These are phyloP conservation scores for Tuber microsphaerosporum DNA, from an alignment of 495 filamentous ascomycete genomes.

Conservation along the genomic window DNA sequence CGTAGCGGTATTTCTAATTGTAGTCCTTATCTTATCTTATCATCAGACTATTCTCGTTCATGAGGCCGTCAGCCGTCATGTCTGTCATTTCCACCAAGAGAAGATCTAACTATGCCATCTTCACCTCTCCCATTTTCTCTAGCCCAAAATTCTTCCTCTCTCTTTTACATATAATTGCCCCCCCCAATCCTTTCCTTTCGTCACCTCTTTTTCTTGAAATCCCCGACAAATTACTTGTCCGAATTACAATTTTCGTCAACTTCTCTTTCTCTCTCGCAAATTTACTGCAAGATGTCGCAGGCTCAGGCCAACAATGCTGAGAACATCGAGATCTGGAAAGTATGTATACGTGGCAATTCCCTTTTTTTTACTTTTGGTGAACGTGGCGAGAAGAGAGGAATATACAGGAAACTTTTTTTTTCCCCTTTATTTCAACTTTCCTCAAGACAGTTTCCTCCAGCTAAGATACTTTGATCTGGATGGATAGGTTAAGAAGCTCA, in stretches of 20 bases:
- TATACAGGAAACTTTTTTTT: not conserved
- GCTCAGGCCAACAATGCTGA: constrained; percentile 85
- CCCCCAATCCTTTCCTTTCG: constrained; percentile 10
- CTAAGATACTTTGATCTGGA: constrained; percentile 3
- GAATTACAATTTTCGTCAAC: constrained; percentile 5
- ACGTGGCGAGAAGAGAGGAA: not conserved
- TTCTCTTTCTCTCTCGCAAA: constrained; percentile 2
- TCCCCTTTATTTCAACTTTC: not conserved
- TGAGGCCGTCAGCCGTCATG: too few species aligned
- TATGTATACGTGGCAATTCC: constrained; percentile 36
- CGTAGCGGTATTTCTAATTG: too few species aligned
- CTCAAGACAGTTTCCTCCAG: not conserved
- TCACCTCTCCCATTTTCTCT: not conserved
- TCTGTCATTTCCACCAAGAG: not conserved
- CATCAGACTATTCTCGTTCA: too few species aligned
- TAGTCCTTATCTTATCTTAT: too few species aligned
- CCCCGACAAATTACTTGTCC: not conserved
- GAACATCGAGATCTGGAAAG: constrained; percentile 79
- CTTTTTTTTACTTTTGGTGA: not conserved
- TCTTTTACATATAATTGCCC: constrained; percentile 10
- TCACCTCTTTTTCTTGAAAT: constrained; percentile 13
- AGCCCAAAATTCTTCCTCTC: not conserved
- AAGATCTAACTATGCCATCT: not conserved
- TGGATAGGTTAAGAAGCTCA: constrained; percentile 85
- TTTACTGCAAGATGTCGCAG: constrained; percentile 60